Base-by-base conservation (phyloP, 2,329 filamentous ascomycete species). In the Endothia cerciana region DNA sequence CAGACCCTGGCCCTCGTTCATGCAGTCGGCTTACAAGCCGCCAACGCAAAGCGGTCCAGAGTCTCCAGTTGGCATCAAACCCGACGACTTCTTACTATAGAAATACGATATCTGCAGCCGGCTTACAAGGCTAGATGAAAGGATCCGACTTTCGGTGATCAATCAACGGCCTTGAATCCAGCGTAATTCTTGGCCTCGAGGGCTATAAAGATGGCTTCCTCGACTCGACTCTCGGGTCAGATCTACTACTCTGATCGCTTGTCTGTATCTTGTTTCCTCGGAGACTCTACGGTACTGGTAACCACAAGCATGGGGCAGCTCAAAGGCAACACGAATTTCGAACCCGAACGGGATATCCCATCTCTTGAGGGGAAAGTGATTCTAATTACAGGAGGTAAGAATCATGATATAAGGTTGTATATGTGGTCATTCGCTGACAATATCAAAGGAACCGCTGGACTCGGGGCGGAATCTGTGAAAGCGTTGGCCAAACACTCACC, bases 281-380 rank as follows among this genome's bases (percentile, higher is more conserved):
- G 41, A 59, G n/a, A n/a, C 1, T 28, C 4, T 28, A 15, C 13
- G 30, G 3, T 30, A 25, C 13, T 41, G 5, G 28, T 17, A 1
- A 43, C 7, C 15, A 38, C 8, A 22, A 25, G 13, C 40, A 60
- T 60, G 63, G 47, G 47, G 4, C 40, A 47, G 5, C 33, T 51
- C 19, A n/a, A 43, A 17, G 62, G 62, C 6, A 19, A 60, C 10
- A 51, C 36, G 19, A 25, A 65, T 11, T 73, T 73, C 60, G 66
- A 72, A 15, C 69, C 70, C 10, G 65, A 71, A 1, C 65, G 33
- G 4, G 63, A 65, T 56, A 65, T 65, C 36, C 45, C 45, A n/a
- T 60, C 41, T 36, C 57, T 60, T 8, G 25, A 45, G 22, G 57
- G 45, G n/a, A 60, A 60, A 17, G 47, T 65, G 1, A 36, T 65